These are phyloP conservation scores for Oryza officinalis DNA, from an alignment of 176 grass and related monocot genomes.

Conservation along the genomic window DNA sequence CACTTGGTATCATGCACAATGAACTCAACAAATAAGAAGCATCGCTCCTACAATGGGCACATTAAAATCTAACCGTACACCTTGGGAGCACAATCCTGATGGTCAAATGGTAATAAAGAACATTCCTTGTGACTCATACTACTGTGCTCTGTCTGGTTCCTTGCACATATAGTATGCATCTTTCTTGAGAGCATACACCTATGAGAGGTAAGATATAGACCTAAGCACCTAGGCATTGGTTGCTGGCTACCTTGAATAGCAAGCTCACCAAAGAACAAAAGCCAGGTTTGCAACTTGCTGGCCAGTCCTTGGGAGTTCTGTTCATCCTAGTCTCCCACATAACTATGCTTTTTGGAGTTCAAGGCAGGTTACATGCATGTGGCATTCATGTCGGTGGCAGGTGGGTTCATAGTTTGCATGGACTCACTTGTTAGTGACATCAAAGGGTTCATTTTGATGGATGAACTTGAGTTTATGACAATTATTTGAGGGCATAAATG, in stretches of 20 bases:
- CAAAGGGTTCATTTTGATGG: too few relatives aligned
- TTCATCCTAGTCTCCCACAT: conserved; percentile 3
- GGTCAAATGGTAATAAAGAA: conserved; percentile 23
- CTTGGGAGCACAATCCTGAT: neutral
- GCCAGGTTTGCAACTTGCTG: neutral
- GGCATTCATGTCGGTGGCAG: neutral
- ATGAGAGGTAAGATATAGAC: conserved; percentile 29
- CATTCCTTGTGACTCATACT: conserved; percentile 14
- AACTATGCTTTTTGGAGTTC: neutral
- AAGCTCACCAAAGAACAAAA: conserved; percentile 38
- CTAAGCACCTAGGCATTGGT: conserved; percentile 11
- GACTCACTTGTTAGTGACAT: neutral
- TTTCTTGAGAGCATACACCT: conserved; percentile 33
- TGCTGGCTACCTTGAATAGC: conserved; percentile 35
- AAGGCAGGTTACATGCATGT: neutral
- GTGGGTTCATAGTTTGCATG: too few relatives aligned
- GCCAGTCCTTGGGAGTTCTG: neutral
- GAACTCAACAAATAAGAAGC: neutral
- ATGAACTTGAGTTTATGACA: too few relatives aligned
- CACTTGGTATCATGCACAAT: conserved; percentile 15
- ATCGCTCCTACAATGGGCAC: conserved; percentile 33
- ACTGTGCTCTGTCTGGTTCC: conserved; percentile 6
- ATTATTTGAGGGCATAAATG: too few relatives aligned
- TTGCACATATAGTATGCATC: conserved; percentile 30
- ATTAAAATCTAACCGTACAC: conserved; percentile 25